These are phyloP conservation scores for Paecilomyces dactylethromorphus DNA, from an alignment of 2,329 filamentous ascomycete genomes.

Conservation along the genomic window DNA sequence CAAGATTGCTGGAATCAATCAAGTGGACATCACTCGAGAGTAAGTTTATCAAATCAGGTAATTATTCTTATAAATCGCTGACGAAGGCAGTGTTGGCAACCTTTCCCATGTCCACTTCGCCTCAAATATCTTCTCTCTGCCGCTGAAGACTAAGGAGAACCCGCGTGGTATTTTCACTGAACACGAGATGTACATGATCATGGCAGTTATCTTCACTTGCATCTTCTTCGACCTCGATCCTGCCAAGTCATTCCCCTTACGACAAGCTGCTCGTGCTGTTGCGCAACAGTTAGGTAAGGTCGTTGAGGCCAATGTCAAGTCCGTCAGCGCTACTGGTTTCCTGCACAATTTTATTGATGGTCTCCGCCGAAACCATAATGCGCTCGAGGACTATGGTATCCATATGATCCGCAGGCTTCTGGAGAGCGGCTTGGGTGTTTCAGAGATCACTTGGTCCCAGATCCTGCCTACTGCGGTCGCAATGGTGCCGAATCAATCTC, in stretches of 20 bases:
- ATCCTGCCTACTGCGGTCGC: constrained; percentile 61
- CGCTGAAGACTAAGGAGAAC: constrained; percentile 47
- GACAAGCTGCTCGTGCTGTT: constrained; percentile 52
- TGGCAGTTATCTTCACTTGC: constrained; percentile 59
- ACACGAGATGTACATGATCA: constrained; percentile 52
- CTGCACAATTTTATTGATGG: constrained; percentile 47
- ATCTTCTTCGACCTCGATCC: constrained; percentile 63
- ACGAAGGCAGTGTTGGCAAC: constrained; percentile 39
- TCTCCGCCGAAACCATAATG: constrained; percentile 46
- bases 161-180: constrained; percentile 50
- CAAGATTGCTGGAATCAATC: constrained; percentile 54
- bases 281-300: constrained; percentile 54
- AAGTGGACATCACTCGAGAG: constrained; percentile 63
- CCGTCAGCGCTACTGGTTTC: constrained; percentile 48
- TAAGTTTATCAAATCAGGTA: constrained; percentile 17
- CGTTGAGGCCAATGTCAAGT: constrained; percentile 60
- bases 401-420: constrained; percentile 59
- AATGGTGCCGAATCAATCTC: constrained; percentile 64
- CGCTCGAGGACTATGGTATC: constrained; percentile 57
- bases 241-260: constrained; percentile 59
- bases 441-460: constrained; percentile 65
- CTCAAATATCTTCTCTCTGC: constrained; percentile 48
- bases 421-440: constrained; percentile 54
- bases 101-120: constrained; percentile 51
- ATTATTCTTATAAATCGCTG: neutral